A percentile compares a stretch with the other conserved stretches of the same genome.
These are phyloP conservation scores for Phytophthora cajani DNA, from an alignment of 352 stramenopile genomes.

Conservation along the genomic window DNA sequence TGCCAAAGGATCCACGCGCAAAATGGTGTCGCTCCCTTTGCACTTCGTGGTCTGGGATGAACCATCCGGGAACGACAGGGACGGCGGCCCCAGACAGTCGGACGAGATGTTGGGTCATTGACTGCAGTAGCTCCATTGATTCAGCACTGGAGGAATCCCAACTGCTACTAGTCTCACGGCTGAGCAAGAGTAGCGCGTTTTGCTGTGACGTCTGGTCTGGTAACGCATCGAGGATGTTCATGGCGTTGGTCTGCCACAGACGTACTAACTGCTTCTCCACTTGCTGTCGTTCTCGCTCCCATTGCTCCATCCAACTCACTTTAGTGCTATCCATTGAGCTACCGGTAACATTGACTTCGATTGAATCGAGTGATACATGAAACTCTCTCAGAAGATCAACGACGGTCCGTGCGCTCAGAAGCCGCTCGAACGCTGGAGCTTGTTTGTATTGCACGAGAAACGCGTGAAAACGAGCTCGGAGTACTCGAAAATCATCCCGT, in stretches of 20 bases:
- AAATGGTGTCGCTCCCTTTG: constrained; percentile 16
- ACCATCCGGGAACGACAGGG: constrained; percentile 17
- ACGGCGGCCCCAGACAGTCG: background rate
- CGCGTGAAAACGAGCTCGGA: background rate
- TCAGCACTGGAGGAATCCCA: background rate
- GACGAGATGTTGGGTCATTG: background rate
- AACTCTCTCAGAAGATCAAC: background rate
- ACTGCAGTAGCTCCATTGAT: background rate
- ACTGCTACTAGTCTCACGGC: background rate
- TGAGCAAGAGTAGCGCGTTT: constrained; percentile 8
- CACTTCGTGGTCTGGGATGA: constrained; percentile 21
- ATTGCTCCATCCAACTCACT: background rate
- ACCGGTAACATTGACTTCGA: too few species aligned
- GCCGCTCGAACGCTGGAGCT: constrained; percentile 3
- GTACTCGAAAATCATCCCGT: background rate
- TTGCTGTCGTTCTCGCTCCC: background rate
- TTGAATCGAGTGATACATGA: background rate
- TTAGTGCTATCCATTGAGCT: too few species aligned
- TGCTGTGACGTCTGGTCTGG: background rate
- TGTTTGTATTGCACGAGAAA: constrained; percentile 10
- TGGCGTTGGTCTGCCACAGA: constrained; percentile 6
- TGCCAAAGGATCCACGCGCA: constrained; percentile 21
- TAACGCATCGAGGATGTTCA: background rate
- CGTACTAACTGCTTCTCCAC: background rate
- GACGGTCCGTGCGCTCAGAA: constrained; percentile 2